Base-by-base conservation (phyloP, 2,329 filamentous ascomycete species). In the Hymenoscyphus repandus region DNA sequence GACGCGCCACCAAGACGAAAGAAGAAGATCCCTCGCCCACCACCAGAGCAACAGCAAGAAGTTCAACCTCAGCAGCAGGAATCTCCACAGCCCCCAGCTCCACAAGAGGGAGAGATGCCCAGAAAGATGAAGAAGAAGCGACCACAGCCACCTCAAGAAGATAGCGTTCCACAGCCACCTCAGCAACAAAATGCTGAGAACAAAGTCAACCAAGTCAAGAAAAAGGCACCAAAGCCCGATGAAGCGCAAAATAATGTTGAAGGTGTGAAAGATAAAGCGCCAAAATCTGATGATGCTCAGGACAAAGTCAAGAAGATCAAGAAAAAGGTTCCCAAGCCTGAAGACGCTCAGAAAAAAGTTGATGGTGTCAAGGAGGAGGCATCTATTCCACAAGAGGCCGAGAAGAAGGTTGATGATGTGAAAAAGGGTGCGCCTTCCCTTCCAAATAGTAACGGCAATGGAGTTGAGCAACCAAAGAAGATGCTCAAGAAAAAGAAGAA, bases 401-500 rank as follows among this genome's bases (percentile, higher is more conserved):
- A 31, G 32, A 32, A 44, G 22, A 31, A 31, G 30, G 11, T 36
- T 30, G 45, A 38, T 7, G 36, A 30, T 30, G 34, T 38, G 18
- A 30, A 47, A 12, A 40, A 40, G n/a, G 38, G 18, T 32, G 22
- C 12, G 15, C n/a, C 45, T 2, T 32, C 45, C n/a, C 20, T 40
- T 39, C 34, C 45, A 5, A 47, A 47, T 13, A 22, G 34, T 4
- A 22, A 17, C 6, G 36, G 34, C 4, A 22, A 17, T 11, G 17
- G 36, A 30, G n/a, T 17, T 12, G 27, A 31, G 6, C 11, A 31
- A 6, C 50, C 50, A 37, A 38, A 49, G 22, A 51, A 51, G 22
- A 22, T 47, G 39, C 43, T 44, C 3, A 52, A 52, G 33, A 48
- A 52, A 20, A 52, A 55, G 47, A 51, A 50, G 30, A 49, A 53